These are phyloP conservation scores for Teratosphaeria nubilosa DNA, from an alignment of 2,329 filamentous ascomycete species.

Conservation along the genomic window DNA sequence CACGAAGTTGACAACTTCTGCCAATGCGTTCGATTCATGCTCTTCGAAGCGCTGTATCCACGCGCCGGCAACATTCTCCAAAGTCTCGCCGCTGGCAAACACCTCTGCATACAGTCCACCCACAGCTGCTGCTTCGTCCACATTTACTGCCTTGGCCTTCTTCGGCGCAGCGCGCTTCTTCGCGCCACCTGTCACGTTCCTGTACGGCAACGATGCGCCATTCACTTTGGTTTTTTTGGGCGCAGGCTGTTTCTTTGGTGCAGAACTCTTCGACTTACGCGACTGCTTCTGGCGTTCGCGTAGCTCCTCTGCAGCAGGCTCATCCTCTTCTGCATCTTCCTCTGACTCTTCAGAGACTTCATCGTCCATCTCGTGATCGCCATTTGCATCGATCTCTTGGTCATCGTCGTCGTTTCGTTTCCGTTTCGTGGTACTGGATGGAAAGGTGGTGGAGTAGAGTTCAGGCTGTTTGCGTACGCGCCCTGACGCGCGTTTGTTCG, in stretches of 20 bases:
- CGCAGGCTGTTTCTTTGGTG: conserved; percentile 26
- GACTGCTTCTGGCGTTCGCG: conserved; percentile 27
- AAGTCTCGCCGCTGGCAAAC: conserved; percentile 44
- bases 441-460: conserved; percentile 18
- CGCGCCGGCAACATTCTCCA: conserved; percentile 47
- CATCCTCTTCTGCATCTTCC: conserved; percentile 26
- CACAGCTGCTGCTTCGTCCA: conserved; percentile 41
- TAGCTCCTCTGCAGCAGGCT: conserved; percentile 40
- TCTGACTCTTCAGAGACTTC: conserved; percentile 27
- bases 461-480: conserved; percentile 27
- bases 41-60: conserved; percentile 50
- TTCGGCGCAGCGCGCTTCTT: conserved; percentile 37
- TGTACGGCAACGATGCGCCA: conserved; percentile 45
- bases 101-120: conserved; percentile 52
- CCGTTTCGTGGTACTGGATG: conserved; percentile 33
- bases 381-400: conserved; percentile 24
- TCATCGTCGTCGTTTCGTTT: conserved; percentile 33
- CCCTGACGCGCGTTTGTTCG: conserved; percentile 49
- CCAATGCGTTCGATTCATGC: conserved; percentile 45
- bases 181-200: conserved; percentile 34
- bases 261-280: conserved; percentile 21
- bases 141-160: conserved; percentile 43
- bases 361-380: conserved; percentile 26
- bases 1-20: conserved; percentile 52
- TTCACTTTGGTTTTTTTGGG: conserved; percentile 49